Evolutionary conservation across 2,329 filamentous ascomycete genomes (phyloP), one percentile per base, ranked within the genome.

Genomic region (Fusarium multiceps): DNA sequence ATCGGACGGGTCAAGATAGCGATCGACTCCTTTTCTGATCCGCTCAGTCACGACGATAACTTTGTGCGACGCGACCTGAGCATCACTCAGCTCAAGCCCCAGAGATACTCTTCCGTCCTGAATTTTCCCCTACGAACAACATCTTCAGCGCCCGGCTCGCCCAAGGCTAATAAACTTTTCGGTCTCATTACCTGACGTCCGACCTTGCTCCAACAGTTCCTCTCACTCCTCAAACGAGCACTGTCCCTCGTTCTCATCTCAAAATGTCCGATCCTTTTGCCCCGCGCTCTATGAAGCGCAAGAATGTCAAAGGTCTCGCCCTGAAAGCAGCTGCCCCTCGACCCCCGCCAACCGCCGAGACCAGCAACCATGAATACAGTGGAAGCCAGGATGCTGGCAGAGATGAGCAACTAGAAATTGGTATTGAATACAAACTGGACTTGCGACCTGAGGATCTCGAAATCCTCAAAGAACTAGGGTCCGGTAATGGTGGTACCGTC

Each of bases 281-380:
- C 69, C 87, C 87, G 82, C 88, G 88, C 82, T 97, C 96, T 67
- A 92, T 99, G 90, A 98, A 98, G 90, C 92, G 95, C 86, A 98
- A 98, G 89, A 99, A 99, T 80, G 92, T 97, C 81, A 98, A 98
- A 84, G 95, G 94, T 40, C 90, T 99, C 53, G 94, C 94, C 72
- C 86, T 99, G 78, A 94, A 89, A 76, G 90, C 93, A 51, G 90
- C 92, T 25, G 87, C 92, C 48, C 91, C 93, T 43, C 93, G 93
- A 67, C 84, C 88, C 51, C 83, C 89, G 57, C 88, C 90, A 56
- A 90, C 93, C 30, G 91, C 93, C 47, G 92, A 93, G 75, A 90
- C 89, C 64, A 92, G 87, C 63, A 89, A 89, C 76, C 82, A 80
- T 56, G 86, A 89, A 58, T 85, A 86, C 72, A 88, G 86, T 70